These are phyloP conservation scores for Oropetium thomaeum DNA, from an alignment of 176 grass and related monocot species.

Conservation along the genomic window DNA sequence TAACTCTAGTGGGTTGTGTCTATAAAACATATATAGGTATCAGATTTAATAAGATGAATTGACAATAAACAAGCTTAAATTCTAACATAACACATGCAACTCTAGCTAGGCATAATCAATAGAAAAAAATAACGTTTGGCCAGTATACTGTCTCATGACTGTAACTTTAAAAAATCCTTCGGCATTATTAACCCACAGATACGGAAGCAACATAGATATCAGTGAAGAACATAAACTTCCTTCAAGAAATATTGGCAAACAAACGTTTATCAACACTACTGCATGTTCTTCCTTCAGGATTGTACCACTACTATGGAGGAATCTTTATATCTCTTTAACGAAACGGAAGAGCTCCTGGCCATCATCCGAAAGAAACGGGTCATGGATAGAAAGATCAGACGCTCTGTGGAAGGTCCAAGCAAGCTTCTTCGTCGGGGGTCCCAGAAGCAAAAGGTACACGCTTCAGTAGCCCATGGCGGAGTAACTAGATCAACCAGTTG, in stretches of 20 bases:
- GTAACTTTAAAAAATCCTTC: not conserved
- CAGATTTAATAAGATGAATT: too few species aligned
- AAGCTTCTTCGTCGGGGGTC: not conserved
- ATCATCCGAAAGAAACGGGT: slow-evolving; percentile 4
- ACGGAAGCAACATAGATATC: not conserved
- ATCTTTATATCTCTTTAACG: not conserved
- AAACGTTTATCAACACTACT: not conserved
- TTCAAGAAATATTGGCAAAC: not conserved
- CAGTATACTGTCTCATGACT: not conserved
- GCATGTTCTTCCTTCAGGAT: not conserved
- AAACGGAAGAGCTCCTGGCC: not conserved
- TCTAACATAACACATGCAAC: too few species aligned
- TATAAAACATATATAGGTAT: too few species aligned
- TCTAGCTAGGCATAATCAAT: too few species aligned
- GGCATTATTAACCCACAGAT: too few species aligned
- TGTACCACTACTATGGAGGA: not conserved
- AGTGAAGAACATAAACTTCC: not conserved
- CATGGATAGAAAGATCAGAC: slow-evolving; percentile 1
- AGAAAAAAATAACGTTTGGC: not conserved
- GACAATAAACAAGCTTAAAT: too few species aligned
- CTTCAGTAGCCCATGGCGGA: not conserved
- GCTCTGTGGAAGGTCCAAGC: not conserved
- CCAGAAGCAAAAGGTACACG: not conserved
- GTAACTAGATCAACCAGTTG: not conserved
- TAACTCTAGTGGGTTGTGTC: too few species aligned